Conservation (phyloP, 352 stramenopile genomes). For the Thraustochytrium striatum region DNA sequence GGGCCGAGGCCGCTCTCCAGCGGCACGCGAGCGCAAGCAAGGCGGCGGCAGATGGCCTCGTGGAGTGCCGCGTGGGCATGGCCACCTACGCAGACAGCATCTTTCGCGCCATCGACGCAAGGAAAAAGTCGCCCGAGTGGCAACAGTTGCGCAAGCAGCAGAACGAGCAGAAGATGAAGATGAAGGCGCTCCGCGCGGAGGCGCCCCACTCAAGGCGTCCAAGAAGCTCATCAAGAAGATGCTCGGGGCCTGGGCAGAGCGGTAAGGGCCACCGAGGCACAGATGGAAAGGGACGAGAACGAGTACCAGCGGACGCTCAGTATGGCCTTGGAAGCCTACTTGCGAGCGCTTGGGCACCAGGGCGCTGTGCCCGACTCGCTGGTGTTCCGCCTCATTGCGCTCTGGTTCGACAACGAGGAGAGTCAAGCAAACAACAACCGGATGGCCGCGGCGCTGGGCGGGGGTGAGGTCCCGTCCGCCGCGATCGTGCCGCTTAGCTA, state of each 20-base stretch:
- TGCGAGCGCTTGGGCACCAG: neutral
- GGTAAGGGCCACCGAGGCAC: neutral
- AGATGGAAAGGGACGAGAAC: neutral
- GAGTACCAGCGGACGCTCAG: neutral
- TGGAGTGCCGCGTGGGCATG: neutral
- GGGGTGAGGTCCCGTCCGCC: neutral
- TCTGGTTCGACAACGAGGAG: constrained; percentile 43
- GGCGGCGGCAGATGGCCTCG: neutral
- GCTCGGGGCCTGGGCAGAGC: constrained; percentile 1
- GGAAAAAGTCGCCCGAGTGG: neutral
- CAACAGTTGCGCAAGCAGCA: neutral
- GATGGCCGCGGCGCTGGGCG: neutral
- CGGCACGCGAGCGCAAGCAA: no score
- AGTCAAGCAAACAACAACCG: neutral
- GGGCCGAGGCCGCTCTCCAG: neutral
- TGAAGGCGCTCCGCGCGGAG: neutral
- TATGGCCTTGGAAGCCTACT: neutral
- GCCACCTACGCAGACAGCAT: neutral
- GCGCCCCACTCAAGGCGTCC: neutral
- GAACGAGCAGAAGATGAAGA: neutral
- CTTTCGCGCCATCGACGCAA: neutral
- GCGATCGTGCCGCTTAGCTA: constrained; percentile 3
- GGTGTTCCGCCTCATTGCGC: constrained; percentile 27
- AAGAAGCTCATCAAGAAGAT: neutral
- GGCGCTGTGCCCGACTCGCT: neutral